These are phyloP conservation scores for Asterionellopsis glacialis DNA, from an alignment of 108 stramenopile species.

Conservation along the genomic window DNA sequence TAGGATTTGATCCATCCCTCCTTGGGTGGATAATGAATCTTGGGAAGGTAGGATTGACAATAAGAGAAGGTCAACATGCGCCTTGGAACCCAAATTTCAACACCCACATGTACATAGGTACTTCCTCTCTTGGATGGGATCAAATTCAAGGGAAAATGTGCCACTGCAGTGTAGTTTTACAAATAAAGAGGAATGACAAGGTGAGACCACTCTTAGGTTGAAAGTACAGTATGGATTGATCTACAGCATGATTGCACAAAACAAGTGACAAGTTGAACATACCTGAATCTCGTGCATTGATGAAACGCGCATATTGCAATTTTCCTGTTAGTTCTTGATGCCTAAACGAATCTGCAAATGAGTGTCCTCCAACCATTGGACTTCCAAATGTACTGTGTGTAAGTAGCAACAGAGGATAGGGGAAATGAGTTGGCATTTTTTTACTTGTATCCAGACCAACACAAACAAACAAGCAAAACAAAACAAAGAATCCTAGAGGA, in stretches of 20 bases:
- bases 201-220: no score
- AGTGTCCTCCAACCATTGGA: constrained; percentile 45
- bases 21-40: no score
- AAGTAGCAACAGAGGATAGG: no score
- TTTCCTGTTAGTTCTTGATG: constrained; percentile 49
- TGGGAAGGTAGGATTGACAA: no score
- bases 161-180: constrained; percentile 20
- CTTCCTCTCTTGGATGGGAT: constrained; percentile 32
- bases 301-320: constrained; percentile 47
- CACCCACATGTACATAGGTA: constrained; percentile 41
- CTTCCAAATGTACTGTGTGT: constrained; percentile 38
- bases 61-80: no score
- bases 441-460: no score
- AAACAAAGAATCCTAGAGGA: no score
- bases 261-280: background rate
- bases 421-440: no score
- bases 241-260: no score
- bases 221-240: no score
- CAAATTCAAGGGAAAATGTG: constrained; percentile 40
- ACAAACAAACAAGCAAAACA: no score
- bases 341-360: constrained; percentile 48
- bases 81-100: constrained; percentile 23
- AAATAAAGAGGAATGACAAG: constrained; percentile 2
- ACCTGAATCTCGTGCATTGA: constrained; percentile 33
- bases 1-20: constrained; percentile 11